phyloP scores from a whole-genome alignment of 805 yeast genomes.

The Monosporozyma unispora region DNA sequence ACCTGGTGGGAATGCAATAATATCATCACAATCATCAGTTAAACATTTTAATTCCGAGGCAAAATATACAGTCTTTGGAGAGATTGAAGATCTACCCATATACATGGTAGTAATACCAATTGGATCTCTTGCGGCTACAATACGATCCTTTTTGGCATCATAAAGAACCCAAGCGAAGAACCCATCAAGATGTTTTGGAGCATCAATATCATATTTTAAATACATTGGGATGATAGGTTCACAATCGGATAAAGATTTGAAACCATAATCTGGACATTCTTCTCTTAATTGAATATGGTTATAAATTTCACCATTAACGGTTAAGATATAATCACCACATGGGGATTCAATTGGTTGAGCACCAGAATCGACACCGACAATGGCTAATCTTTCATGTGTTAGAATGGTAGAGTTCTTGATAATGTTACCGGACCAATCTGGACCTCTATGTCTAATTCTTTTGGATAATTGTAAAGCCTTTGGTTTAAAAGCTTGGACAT shows the following conservation, averaged over 20 bases:
- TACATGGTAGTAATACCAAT: conserved; percentile 94
- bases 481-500: conserved; percentile 71
- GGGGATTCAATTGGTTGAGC: conserved; percentile 91
- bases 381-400: conserved; percentile 93
- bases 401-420: conserved; percentile 71
- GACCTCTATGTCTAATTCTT: conserved; percentile 97
- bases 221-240: conserved; percentile 94
- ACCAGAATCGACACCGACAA: conserved; percentile 95
- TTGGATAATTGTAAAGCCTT: conserved; percentile 86
- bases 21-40: conserved; percentile 88
- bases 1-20: conserved; percentile 96
- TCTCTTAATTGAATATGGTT: conserved; percentile 88
- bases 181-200: conserved; percentile 91
- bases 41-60: conserved; percentile 93
- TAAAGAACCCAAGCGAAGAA: conserved; percentile 95
- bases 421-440: conserved; percentile 96
- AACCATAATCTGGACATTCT: conserved; percentile 61
- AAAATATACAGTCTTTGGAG: conserved; percentile 74
- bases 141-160: conserved; percentile 76
- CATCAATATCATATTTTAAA: conserved; percentile 76
- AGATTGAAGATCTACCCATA: conserved; percentile 70
- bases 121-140: conserved; percentile 97
- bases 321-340: conserved; percentile 62
- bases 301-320: conserved; percentile 97
- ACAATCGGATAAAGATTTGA: conserved; percentile 87